Evolutionary conservation across 2,329 filamentous ascomycete species (phyloP).

Genomic region (Monilinia laxa): DNA sequence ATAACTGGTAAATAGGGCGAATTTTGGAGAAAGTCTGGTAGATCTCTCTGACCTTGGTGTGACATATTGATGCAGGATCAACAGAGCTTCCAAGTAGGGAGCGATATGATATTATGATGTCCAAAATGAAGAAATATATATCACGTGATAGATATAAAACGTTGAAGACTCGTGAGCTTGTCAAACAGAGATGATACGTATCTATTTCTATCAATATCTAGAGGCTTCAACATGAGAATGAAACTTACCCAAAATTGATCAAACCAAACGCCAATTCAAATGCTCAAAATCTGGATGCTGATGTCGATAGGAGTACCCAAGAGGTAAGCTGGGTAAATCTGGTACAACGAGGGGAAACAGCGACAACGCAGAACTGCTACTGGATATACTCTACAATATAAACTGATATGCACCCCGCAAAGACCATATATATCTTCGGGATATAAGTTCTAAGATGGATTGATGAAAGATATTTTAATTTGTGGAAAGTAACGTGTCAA

Average conservation of each 20-base stretch:
- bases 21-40: slow-evolving; percentile 33
- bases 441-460: not conserved
- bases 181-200: not conserved
- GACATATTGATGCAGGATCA: not conserved
- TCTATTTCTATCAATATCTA: not conserved
- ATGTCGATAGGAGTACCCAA: not conserved
- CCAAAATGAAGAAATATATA: not conserved
- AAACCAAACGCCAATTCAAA: not conserved
- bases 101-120: not conserved
- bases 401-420: not conserved
- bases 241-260: not conserved
- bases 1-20: slow-evolving; percentile 34
- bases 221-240: too few species aligned
- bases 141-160: not conserved
- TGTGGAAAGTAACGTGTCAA: not conserved
- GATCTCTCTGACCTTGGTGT: slow-evolving; percentile 17
- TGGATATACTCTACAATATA: not conserved
- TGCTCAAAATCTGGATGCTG: not conserved
- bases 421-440: not conserved
- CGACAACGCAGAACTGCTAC: not conserved
- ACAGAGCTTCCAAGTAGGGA: too few species aligned
- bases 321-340: not conserved
- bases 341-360: not conserved
- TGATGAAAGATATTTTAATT: not conserved
- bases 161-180: too few species aligned